Conservation (phyloP, 805 yeast genomes). For the Yarrowia divulgata region DNA sequence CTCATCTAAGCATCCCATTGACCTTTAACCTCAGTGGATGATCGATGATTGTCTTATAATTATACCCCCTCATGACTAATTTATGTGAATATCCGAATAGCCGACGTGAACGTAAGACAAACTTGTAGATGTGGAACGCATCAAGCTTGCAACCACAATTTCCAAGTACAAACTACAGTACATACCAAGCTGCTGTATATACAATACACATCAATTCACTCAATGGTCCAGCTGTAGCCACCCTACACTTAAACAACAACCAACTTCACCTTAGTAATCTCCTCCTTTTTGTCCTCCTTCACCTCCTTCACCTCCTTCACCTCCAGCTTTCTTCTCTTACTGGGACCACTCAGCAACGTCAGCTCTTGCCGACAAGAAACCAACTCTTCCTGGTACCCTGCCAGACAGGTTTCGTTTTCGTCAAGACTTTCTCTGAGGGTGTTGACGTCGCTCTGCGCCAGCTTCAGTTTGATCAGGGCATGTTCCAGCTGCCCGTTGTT, state of each 20-base stretch:
- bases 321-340: background rate
- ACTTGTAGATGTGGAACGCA: too few relatives aligned
- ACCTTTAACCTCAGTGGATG: background rate
- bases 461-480: background rate
- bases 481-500: background rate
- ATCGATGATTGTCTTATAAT: background rate
- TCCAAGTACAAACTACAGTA: too few relatives aligned
- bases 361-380: background rate
- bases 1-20: slow-evolving; percentile 9
- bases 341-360: background rate
- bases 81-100: background rate
- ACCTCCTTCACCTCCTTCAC: background rate
- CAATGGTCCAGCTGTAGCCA: too few relatives aligned
- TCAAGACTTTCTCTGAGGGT: background rate
- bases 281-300: too few relatives aligned
- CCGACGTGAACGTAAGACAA: too few relatives aligned
- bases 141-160: too few relatives aligned
- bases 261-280: too few relatives aligned
- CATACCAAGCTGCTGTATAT: too few relatives aligned
- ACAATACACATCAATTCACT: too few relatives aligned
- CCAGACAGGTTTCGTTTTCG: background rate
- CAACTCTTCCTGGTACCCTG: background rate
- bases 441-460: background rate
- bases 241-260: too few relatives aligned
- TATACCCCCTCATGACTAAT: slow-evolving; percentile 22